A percentile compares a stretch with the other conserved stretches of the same genome.
These are phyloP conservation scores for Fusarium compactum DNA, from an alignment of 2,329 filamentous ascomycete species.

Conservation along the genomic window DNA sequence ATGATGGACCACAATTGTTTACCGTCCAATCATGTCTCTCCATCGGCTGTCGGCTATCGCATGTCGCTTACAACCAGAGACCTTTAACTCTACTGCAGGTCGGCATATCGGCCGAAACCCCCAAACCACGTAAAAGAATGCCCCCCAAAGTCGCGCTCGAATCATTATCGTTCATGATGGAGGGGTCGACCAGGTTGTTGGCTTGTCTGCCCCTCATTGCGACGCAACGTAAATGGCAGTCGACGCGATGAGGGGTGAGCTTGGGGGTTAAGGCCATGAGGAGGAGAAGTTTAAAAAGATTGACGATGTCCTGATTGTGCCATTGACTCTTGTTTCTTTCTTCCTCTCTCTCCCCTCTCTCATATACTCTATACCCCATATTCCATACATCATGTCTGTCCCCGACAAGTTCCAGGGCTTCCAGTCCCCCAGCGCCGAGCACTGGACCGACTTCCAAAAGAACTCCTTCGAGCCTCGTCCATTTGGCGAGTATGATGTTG, in stretches of 20 bases:
- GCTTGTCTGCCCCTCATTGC: conserved; percentile 34
- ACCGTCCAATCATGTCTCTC: conserved; percentile 3
- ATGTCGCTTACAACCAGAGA: conserved; percentile 9
- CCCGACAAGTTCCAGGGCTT: conserved; percentile 72
- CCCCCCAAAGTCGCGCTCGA: conserved; percentile 33
- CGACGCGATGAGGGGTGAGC: conserved; percentile 30
- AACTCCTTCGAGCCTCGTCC: conserved; percentile 85
- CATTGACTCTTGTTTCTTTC: conserved; percentile 15
- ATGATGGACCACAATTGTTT: conserved; percentile 30
- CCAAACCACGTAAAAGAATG: conserved; percentile 35
- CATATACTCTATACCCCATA: not conserved
- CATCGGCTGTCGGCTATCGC: conserved; percentile 32
- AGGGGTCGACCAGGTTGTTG: conserved; percentile 9
- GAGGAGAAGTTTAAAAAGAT: conserved; percentile 35
- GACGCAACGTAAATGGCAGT: conserved; percentile 17
- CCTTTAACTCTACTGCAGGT: conserved; percentile 12
- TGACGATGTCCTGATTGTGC: not conserved
- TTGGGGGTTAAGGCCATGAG: conserved; percentile 34
- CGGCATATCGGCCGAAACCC: conserved; percentile 35
- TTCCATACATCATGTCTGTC: conserved; percentile 60
- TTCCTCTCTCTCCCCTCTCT: conserved; percentile 7
- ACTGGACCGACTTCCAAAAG: conserved; percentile 73
- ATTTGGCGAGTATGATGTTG: conserved; percentile 87
- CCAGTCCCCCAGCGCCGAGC: conserved; percentile 66
- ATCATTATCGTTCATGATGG: conserved; percentile 24